A percentile compares a stretch with the other conserved stretches of the same genome.
Evolutionary conservation across 345 rosid genomes (phyloP).

Genomic region (Linum lewisii): DNA sequence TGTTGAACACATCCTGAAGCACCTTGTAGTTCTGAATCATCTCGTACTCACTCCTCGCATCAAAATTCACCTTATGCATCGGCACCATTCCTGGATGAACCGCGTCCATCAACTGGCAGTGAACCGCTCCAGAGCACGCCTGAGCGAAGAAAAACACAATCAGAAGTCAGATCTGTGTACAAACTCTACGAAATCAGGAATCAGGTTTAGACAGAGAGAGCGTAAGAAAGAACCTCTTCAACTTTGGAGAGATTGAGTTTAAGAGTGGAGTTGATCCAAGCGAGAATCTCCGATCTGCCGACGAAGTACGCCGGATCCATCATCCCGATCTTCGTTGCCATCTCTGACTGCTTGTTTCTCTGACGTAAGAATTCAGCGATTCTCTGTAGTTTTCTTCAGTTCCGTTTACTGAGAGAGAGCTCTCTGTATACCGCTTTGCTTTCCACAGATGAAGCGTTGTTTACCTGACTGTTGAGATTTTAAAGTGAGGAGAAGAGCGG

Average conservation of each 20-base stretch:
- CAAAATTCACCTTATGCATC: constrained; percentile 97
- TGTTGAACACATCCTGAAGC: constrained; percentile 94
- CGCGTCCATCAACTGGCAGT: constrained; percentile 89
- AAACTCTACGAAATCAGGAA: neutral
- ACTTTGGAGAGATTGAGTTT: constrained; percentile 90
- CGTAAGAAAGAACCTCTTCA: constrained; percentile 56
- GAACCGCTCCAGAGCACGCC: constrained; percentile 93
- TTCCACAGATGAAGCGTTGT: neutral
- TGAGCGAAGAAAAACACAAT: constrained; percentile 14
- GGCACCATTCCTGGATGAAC: constrained; percentile 86
- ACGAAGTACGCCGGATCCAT: constrained; percentile 93
- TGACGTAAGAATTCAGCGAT: neutral
- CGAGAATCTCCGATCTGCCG: constrained; percentile 90
- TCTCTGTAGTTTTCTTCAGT: no score
- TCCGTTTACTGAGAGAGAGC: neutral
- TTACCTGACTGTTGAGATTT: constrained; percentile 6
- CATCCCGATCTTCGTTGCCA: constrained; percentile 86
- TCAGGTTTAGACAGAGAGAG: neutral
- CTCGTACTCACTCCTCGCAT: constrained; percentile 93
- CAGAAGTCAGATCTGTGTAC: neutral
- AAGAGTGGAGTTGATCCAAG: constrained; percentile 89
- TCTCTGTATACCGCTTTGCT: neutral
- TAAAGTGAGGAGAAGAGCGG: constrained; percentile 41
- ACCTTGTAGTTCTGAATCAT: constrained; percentile 97
- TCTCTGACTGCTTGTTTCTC: constrained; percentile 9